Percentiles rank a stretch among this genome's conserved stretches.
Evolutionary conservation across 345 rosid genomes (phyloP).

Genomic region (Citrus sinensis): DVS_A1.0 CM039168.1:24517501-24518000

Average conservation of each 20-base stretch:
- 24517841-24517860: background rate
- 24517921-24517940: constrained; percentile 25
- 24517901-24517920: background rate
- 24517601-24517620: too few relatives aligned
- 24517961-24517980: constrained; percentile 8
- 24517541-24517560: too few relatives aligned
- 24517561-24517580: too few relatives aligned
- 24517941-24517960: constrained; percentile 27
- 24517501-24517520: too few relatives aligned
- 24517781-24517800: background rate
- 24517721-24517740: background rate
- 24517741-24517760: background rate
- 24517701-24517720: too few relatives aligned
- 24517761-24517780: background rate
- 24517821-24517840: background rate
- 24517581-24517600: too few relatives aligned
- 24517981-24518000: constrained; percentile 31
- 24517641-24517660: too few relatives aligned
- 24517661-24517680: too few relatives aligned
- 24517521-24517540: too few relatives aligned
- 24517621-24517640: too few relatives aligned
- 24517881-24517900: background rate
- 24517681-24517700: too few relatives aligned
- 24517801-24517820: background rate
- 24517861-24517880: background rate